Evolutionary conservation across 768 basidiomycete genomes (phyloP), one percentile per base, ranked within the genome.

Genomic region (Leucosporidium scottii): DNA sequence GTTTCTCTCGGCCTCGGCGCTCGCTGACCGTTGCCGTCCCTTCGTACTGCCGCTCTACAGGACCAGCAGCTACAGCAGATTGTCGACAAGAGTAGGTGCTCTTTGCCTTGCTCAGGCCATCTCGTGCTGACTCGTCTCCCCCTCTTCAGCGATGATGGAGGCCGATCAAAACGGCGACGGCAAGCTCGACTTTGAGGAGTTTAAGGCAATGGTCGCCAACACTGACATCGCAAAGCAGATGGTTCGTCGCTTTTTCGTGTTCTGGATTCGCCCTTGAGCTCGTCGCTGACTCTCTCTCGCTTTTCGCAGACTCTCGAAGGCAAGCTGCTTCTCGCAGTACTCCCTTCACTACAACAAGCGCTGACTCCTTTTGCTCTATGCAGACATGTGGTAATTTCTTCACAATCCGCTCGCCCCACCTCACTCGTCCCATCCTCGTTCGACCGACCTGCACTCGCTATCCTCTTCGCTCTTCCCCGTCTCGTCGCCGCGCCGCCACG

Each of bases 161-260:
- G 96, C 93, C 17, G 96, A 99, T 77, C 89, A 91, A 78, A 93
- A 99, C 76, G 93, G 81, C 3, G 96, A 99, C 77, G 96, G 96
- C 31, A 98, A 93, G 79, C 83, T 99, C 68, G 91, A 85, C 79
- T 99, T 99, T 74, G 93, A 96, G 64, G 96, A 98, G 80, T 99
- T 99, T 78, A 86, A 92, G 2, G 83, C 85, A 75, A 97, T 98
- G 86, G 96, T 99, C 31, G 90, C 93, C 34, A 94, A 92, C 78
- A 98, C 96, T 74, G 94, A 98, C 78, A 97, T 98, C 75, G 92
- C 96, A 74, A 97, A 97, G 80, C 93, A 94, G 83, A 94, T 97
- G 93, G 94, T 93, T 31, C 82, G 60, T 62, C 3, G 9, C 13
- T 15, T 3, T 50, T 36, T 13, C 12, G n/a, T n/a, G n/a, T n/a